Evolutionary conservation across 306 rosid species (phyloP).

Genomic region (Gastrolobium bilobum): DNA sequence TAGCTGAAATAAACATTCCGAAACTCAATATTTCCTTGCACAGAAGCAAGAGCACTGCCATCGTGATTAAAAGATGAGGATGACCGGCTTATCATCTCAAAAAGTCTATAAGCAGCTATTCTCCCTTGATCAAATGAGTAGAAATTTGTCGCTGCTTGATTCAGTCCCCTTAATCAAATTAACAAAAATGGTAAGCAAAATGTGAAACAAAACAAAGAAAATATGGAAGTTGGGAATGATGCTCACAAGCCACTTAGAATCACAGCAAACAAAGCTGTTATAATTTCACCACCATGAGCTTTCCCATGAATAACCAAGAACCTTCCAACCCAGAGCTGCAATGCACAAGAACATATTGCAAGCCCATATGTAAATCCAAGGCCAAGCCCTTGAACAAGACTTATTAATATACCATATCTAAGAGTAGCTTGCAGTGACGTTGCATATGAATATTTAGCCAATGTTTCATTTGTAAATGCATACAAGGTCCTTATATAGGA

Average conservation of each 20-base stretch:
- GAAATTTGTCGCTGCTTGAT: conserved; percentile 99
- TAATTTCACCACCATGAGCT: conserved; percentile 97
- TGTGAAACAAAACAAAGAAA: not conserved
- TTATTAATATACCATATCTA: conserved; percentile 96
- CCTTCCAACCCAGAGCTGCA: conserved; percentile 99
- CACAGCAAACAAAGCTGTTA: conserved; percentile 94
- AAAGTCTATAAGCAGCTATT: conserved; percentile 98
- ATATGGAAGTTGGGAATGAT: conserved; percentile 30
- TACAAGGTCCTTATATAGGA: conserved; percentile 89
- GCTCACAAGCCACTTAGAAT: conserved; percentile 99
- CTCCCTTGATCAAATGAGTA: conserved; percentile 99
- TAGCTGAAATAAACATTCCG: conserved; percentile 98
- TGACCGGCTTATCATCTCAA: conserved; percentile 99
- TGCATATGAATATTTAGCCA: conserved; percentile 98
- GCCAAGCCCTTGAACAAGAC: conserved; percentile 99
- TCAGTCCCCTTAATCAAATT: conserved; percentile 80
- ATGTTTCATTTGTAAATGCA: conserved; percentile 96
- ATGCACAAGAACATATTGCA: conserved; percentile 99
- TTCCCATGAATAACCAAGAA: conserved; percentile 64
- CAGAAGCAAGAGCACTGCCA: conserved; percentile 73
- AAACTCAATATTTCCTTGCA: conserved; percentile 97
- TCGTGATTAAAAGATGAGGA: conserved; percentile 87
- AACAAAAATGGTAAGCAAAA: conserved; percentile 41
- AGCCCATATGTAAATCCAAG: conserved; percentile 99
- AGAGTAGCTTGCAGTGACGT: conserved; percentile 98